Evolutionary conservation across 345 rosid genomes (phyloP), one percentile per base, ranked within the genome.

Genomic region (Salix arbutifolia): DNA sequence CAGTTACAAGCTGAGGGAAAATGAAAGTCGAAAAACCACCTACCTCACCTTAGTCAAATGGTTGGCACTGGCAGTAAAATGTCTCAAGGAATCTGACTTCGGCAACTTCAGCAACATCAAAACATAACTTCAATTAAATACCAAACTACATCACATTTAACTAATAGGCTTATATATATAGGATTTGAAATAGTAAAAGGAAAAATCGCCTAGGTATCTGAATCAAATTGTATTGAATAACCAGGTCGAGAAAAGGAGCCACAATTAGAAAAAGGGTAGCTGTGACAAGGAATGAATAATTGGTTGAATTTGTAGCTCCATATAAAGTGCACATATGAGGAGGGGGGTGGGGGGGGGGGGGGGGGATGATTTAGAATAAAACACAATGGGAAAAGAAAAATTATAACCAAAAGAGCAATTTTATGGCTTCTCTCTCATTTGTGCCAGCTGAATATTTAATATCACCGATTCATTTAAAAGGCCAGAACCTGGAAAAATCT

Each of bases 41-140:
- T 17, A 38, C 66, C 73, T 73, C 77, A 86, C 89, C 86, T 81
- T 68, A 73, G 74, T 56, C 74, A 48, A 44, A 74, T 66, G 84
- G 65, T 46, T 77, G 52, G 82, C 78, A 82, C 67, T 80, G 50
- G 76, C 25, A 67, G 28, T 56, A 79, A 67, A 21, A 69, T 28
- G 83, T 73, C 83, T 81, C 71, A 74, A 50, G 65, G 52, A 70
- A 75, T 72, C 76, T 73, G 77, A 78, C 44, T 70, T 80, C 30
- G 69, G 74, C 60, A 86, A 74, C 91, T 89, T 88, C 81, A 76
- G 23, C 35, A 66, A 68, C 65, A 53, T 1, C 65, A 68, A 3
- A 30, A 30, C 21, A 13, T 58, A 42, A 74, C 46, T 66, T 21
- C 33, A 17, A 65, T 31, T 26, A 19, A 61, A 74, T n/a, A 66